phyloP scores from a whole-genome alignment of 352 stramenopile species.

The Phytophthora kernoviae region DNA sequence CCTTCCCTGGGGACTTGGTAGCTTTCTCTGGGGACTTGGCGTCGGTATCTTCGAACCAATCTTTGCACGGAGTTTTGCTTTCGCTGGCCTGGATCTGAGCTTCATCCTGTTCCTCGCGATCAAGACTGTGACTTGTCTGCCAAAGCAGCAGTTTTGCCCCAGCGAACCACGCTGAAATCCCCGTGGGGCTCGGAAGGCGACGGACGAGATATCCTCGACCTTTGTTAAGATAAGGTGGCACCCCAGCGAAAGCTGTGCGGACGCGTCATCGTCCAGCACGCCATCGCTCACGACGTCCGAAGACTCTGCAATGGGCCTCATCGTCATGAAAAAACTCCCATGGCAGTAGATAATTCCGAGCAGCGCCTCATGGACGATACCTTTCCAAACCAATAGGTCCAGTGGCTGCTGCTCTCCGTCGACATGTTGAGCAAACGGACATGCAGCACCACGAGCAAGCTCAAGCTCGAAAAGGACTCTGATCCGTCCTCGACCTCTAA shows the following conservation, averaged over 20 bases:
- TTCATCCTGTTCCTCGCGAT: slow-evolving; percentile 48
- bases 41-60: slow-evolving; percentile 45
- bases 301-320: slow-evolving; percentile 33
- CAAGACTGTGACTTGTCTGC: slow-evolving; percentile 61
- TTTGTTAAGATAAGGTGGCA: slow-evolving; percentile 50
- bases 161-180: slow-evolving; percentile 42
- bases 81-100: slow-evolving; percentile 33
- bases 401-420: slow-evolving; percentile 25
- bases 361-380: slow-evolving; percentile 56
- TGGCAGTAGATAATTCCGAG: slow-evolving; percentile 57
- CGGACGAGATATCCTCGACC: slow-evolving; percentile 60
- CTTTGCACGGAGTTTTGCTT: slow-evolving; percentile 33
- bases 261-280: slow-evolving; percentile 35
- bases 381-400: slow-evolving; percentile 64
- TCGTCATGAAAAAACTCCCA: slow-evolving; percentile 56
- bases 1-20: background rate
- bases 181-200: slow-evolving; percentile 28
- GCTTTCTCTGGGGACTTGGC: slow-evolving; percentile 1
- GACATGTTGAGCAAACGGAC: slow-evolving; percentile 14
- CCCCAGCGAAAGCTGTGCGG: slow-evolving; percentile 43
- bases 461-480: slow-evolving; percentile 75
- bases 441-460: slow-evolving; percentile 27
- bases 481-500: slow-evolving; percentile 49
- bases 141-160: slow-evolving; percentile 62
- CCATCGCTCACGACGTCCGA: slow-evolving; percentile 31